A percentile compares a stretch with the other conserved stretches of the same genome.
Evolutionary conservation across 1,139 yeast genomes (phyloP).

Genomic region (Suhomyces ambrosiae): DNA sequence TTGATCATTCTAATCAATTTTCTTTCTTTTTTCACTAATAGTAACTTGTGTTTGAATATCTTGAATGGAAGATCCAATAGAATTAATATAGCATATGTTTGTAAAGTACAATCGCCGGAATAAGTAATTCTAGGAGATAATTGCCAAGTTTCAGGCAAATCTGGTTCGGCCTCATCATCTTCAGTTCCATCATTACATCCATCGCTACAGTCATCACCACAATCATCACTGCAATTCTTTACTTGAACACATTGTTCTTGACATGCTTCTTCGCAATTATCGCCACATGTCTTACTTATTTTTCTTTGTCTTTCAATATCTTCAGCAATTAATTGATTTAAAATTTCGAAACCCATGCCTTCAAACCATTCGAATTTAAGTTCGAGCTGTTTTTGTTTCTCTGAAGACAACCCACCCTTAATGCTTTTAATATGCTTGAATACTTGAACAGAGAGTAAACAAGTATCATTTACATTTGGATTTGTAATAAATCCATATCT

Average conservation of each 20-base stretch:
- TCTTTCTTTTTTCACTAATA: conserved; percentile 13
- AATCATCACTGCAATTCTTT: conserved; percentile 11
- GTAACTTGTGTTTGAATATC: conserved; percentile 17
- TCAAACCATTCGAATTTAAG: conserved; percentile 68
- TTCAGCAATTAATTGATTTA: conserved; percentile 38
- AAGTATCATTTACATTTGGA: conserved; percentile 58
- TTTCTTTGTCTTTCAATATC: conserved; percentile 14
- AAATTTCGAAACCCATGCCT: conserved; percentile 47
- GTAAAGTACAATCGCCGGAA: conserved; percentile 41
- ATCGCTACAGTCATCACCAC: conserved; percentile 18
- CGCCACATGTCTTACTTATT: conserved; percentile 14
- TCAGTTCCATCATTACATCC: conserved; percentile 21
- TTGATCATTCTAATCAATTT: conserved; percentile 17
- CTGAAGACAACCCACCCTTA: conserved; percentile 22
- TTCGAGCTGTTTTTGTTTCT: conserved; percentile 35
- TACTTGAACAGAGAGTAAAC: conserved; percentile 59
- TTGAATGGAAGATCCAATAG: conserved; percentile 21
- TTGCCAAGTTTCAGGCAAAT: conserved; percentile 37
- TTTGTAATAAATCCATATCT: conserved; percentile 73
- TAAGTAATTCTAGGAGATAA: conserved; percentile 33
- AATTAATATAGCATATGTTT: conserved; percentile 35
- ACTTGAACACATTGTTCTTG: conserved; percentile 10
- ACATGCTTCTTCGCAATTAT: conserved; percentile 1
- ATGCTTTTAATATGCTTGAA: conserved; percentile 39
- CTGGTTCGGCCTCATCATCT: conserved; percentile 17